Percentiles rank a stretch among this genome's conserved stretches.
Evolutionary conservation across 2,329 filamentous ascomycete genomes (phyloP).

Genomic region (Hypoxylon sp.): DNA sequence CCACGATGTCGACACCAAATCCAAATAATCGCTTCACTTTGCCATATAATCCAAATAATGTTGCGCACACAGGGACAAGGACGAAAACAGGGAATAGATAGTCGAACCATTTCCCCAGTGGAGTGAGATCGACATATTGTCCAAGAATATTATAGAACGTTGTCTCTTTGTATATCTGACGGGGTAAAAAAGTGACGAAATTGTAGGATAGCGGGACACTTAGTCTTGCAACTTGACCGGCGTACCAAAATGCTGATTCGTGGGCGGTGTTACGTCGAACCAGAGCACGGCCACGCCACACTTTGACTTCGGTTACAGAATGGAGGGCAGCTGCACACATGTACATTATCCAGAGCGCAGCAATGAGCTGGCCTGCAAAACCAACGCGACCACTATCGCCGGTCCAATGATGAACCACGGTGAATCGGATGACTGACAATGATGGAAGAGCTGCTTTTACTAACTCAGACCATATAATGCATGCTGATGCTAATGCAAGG

Average conservation of each 20-base stretch:
- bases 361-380: slow-evolving; percentile 87
- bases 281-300: slow-evolving; percentile 96
- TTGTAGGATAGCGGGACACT: slow-evolving; percentile 96
- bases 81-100: slow-evolving; percentile 91
- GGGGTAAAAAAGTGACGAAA: slow-evolving; percentile 90
- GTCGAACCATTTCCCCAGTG: slow-evolving; percentile 86
- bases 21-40: slow-evolving; percentile 83
- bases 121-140: slow-evolving; percentile 84
- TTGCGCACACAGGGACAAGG: slow-evolving; percentile 86
- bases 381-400: slow-evolving; percentile 82
- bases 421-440: slow-evolving; percentile 77
- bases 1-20: slow-evolving; percentile 80
- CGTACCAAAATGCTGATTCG: slow-evolving; percentile 96
- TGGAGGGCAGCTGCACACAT: slow-evolving; percentile 93
- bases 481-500: slow-evolving; percentile 81
- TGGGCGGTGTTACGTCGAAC: slow-evolving; percentile 92
- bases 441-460: slow-evolving; percentile 85
- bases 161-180: slow-evolving; percentile 79
- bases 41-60: slow-evolving; percentile 90
- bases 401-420: slow-evolving; percentile 81
- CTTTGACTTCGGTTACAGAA: slow-evolving; percentile 91
- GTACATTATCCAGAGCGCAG: slow-evolving; percentile 91
- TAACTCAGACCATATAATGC: slow-evolving; percentile 93
- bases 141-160: slow-evolving; percentile 92
- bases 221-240: slow-evolving; percentile 90